Conservation (phyloP, 345 rosid genomes). For the Aquilaria malaccensis region DNA sequence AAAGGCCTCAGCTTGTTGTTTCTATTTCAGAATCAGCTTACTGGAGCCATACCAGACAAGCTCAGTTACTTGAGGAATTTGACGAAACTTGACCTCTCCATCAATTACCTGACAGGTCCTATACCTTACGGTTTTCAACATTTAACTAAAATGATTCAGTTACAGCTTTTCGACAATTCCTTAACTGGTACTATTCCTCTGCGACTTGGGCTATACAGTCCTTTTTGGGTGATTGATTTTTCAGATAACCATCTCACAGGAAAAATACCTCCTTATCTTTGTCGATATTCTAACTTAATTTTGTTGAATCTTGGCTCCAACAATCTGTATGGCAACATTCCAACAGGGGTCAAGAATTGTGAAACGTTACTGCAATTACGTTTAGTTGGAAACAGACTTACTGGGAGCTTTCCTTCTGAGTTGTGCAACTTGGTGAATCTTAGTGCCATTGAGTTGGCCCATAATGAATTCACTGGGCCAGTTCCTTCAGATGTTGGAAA, state of each 20-base stretch:
- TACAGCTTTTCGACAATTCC: constrained; percentile 72
- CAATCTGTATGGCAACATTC: constrained; percentile 59
- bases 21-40: constrained; percentile 63
- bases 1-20: constrained; percentile 47
- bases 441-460: constrained; percentile 65
- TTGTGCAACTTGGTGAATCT: constrained; percentile 59
- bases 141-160: constrained; percentile 39
- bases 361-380: constrained; percentile 57
- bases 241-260: constrained; percentile 58
- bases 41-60: constrained; percentile 59
- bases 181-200: constrained; percentile 63
- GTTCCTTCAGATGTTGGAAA: constrained; percentile 51
- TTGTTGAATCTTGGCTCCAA: constrained; percentile 75
- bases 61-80: constrained; percentile 47
- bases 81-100: constrained; percentile 70
- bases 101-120: constrained; percentile 51
- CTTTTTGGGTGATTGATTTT: constrained; percentile 56
- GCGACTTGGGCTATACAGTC: constrained; percentile 47
- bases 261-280: constrained; percentile 58
- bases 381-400: constrained; percentile 61
- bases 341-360: constrained; percentile 52
- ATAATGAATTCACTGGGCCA: constrained; percentile 57
- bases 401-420: constrained; percentile 60
- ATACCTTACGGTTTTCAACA: constrained; percentile 62
- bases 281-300: constrained; percentile 54